A percentile compares a stretch with the other conserved stretches of the same genome.
phyloP scores from a whole-genome alignment of 75 land plant genomes.

The Cunninghamia lanceolata region DNA sequence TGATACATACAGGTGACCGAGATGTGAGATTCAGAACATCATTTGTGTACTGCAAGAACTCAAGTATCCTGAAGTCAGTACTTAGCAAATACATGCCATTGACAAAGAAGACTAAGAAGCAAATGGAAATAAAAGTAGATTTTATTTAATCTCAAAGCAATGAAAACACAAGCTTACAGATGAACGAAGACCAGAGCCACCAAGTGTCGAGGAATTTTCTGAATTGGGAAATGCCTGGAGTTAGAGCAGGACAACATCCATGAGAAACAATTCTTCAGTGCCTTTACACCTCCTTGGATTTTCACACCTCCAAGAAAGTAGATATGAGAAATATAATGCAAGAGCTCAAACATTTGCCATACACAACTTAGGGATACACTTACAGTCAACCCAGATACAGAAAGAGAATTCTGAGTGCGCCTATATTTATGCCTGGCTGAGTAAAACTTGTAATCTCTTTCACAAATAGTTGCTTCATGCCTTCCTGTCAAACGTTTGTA shows the following conservation, averaged over 20 bases:
- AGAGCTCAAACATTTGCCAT: constrained; percentile 11
- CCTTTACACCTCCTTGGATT: neutral
- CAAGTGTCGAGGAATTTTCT: constrained; percentile 25
- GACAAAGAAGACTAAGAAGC: neutral
- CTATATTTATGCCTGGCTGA: constrained; percentile 94
- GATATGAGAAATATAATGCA: constrained; percentile 7
- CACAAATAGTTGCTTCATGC: constrained; percentile 77
- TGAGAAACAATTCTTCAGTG: neutral
- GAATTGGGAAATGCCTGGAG: constrained; percentile 37
- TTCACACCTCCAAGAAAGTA: neutral
- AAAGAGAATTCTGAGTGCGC: constrained; percentile 57
- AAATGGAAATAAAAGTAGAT: neutral
- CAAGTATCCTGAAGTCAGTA: neutral
- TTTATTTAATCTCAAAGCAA: neutral
- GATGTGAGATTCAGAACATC: constrained; percentile 20
- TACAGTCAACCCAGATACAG: constrained; percentile 55
- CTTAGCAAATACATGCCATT: neutral
- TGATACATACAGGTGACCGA: constrained; percentile 10
- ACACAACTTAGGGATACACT: constrained; percentile 8
- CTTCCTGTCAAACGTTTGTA: constrained; percentile 94
- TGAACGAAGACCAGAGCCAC: constrained; percentile 33
- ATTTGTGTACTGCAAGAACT: constrained; percentile 10
- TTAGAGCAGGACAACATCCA: neutral
- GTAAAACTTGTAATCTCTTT: constrained; percentile 86
- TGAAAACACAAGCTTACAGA: constrained; percentile 1